Evolutionary conservation across 2,329 filamentous ascomycete species (phyloP), one percentile per base, ranked within the genome.

Genomic region (Sporothrix luriei): DNA sequence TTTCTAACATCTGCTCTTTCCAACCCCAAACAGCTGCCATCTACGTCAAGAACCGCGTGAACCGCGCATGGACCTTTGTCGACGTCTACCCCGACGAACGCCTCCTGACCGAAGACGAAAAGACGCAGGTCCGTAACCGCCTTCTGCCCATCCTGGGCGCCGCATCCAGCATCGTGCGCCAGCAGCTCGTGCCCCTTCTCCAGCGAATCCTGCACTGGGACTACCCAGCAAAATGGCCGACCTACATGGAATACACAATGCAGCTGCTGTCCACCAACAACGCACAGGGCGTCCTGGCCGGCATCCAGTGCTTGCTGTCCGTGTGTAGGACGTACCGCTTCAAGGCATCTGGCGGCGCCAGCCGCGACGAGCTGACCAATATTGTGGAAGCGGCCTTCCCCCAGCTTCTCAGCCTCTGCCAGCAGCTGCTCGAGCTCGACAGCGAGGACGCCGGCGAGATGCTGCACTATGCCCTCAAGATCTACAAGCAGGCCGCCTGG

Each of bases 401-500:
- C 24, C 89, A 93, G 73, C 84, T 98, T 73, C 84, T 98, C 74
- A 85, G 86, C 72, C 95, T 99, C 76, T 96, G 94, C 75, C 93
- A 92, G 77, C 91, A 92, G 79, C 83, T 98, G 75, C 91, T 97
- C 59, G 90, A 92, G 74, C 94, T 98, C 82, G 92, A 92, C 77
- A 97, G 92, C 78, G 84, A 96, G 75, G 95, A 99, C 81, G 95
- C 94, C 21, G 94, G 92, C 71, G 95, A 98, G 82, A 98, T 99
- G 91, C 84, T 99, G 75, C 91, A 96, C 78, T 90, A 96, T 70
- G 92, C 96, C 69, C 86, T 99, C 77, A 99, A 99, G 84, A 90
- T 93, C 49, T 99, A 97, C 82, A 99, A 99, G 83, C 94, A 99
- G 82, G 94, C 95, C 62, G 97, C 96, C 76, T 99, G 96, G 85